These are phyloP conservation scores for Dactylellina haptotyla DNA, from an alignment of 2,329 filamentous ascomycete species.

Conservation along the genomic window DNA sequence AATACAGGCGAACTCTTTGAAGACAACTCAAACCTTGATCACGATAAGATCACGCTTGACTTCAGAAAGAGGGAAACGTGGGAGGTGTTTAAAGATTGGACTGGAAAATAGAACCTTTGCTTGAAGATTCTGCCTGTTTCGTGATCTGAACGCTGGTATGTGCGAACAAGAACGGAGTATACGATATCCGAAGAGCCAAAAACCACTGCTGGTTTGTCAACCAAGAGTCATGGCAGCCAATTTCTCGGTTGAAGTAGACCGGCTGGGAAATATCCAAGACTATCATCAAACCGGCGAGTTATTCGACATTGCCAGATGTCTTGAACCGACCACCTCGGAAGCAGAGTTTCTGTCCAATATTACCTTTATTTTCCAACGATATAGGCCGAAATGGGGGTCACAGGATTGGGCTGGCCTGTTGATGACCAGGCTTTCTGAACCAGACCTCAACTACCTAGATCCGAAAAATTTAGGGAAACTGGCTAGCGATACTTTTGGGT, in stretches of 20 bases:
- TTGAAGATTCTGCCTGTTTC: conserved; percentile 13
- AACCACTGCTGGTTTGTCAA: conserved; percentile 24
- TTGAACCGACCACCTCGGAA: neutral
- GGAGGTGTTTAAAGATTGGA: neutral
- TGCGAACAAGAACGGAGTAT: neutral
- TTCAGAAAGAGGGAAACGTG: neutral
- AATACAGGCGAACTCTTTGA: conserved; percentile 1
- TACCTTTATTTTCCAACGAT: neutral
- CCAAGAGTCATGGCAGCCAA: conserved; percentile 15
- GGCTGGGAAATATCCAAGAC: neutral
- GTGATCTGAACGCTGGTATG: conserved; percentile 11
- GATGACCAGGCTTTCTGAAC: conserved; percentile 17
- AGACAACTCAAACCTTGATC: conserved; percentile 6
- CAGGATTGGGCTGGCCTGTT: conserved; percentile 27
- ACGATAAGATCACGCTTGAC: neutral
- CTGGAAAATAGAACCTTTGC: neutral
- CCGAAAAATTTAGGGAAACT: neutral
- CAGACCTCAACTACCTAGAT: neutral
- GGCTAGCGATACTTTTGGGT: conserved; percentile 2
- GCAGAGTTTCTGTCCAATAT: neutral
- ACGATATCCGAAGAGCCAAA: neutral
- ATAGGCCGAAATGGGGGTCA: neutral
- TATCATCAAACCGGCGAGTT: neutral
- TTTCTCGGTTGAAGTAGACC: conserved; percentile 21
- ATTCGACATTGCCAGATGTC: neutral